Base-by-base conservation (phyloP, 495 filamentous ascomycete genomes). In the Trichoderma erinaceum region DNA sequence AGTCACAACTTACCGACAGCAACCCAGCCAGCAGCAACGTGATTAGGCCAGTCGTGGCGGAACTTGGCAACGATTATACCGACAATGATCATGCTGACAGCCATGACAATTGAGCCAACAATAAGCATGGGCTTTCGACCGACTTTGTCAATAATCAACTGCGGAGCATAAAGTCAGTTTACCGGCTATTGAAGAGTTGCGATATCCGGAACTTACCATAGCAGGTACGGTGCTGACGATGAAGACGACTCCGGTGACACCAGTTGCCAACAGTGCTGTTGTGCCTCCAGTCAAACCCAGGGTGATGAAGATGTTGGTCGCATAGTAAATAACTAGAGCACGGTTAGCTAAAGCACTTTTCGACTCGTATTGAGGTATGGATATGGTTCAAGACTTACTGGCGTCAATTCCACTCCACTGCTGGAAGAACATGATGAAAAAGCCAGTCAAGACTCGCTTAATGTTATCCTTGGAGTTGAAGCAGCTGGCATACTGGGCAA, bases 371-470 rank as follows among this genome's bases (percentile, higher is more conserved):
- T 41, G 12, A 27, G 38, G 46, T 29, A 29, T 29, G 29, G 29
- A 29, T 29, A 29, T 29, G 23, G 63, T n/a, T n/a, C 29, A 29
- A 12, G 8, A 41, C 65, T 18, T 43, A 16, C 21, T 73, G 18
- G 72, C 72, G 21, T 73, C 73, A 52, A 79, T 72, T 67, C 80
- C 80, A 64, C 76, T 81, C 71, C 78, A 82, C 78, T 90, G 87
- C 71, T 88, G 86, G 76, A 87, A 83, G 78, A 86, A 84, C 71
- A 83, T 68, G 29, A 80, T 41, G 80, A 27, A 27, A 25, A 61
- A 84, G 73, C 87, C 88, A 63, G 88, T 78, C 46, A 87, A 78
- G 13, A 86, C 87, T 67, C 88, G 87, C 71, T 87, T 87, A 43
- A 88, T 82, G 72, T 73, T 73, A 43, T 74, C 69, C 65, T 64